Conservation (phyloP, 2,329 filamentous ascomycete species). For the Lasiodiplodia hormozganensis region DNA sequence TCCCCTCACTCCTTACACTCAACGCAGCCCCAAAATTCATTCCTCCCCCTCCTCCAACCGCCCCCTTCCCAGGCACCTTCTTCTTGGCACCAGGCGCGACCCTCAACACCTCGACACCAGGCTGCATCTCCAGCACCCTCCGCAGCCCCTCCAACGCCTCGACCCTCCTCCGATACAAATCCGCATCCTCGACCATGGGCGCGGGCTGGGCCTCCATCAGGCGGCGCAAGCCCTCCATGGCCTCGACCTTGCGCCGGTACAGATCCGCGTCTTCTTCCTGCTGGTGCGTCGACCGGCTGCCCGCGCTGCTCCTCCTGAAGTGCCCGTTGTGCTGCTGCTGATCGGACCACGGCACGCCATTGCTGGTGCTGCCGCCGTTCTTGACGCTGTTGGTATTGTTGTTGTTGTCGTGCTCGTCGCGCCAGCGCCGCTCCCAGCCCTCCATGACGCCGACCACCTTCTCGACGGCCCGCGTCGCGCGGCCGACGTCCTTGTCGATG, state of each 20-base stretch:
- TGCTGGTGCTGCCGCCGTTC: neutral
- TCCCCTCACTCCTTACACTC: slow-evolving; percentile 21
- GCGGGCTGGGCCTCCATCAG: slow-evolving; percentile 21
- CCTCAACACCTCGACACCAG: neutral
- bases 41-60: neutral
- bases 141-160: slow-evolving; percentile 28
- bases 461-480: neutral
- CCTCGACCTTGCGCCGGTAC: slow-evolving; percentile 29
- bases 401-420: too few species aligned
- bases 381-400: neutral
- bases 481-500: neutral
- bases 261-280: slow-evolving; percentile 17
- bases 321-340: neutral
- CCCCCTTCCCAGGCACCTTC: neutral
- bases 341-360: too few species aligned
- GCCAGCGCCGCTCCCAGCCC: neutral
- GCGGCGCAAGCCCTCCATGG: slow-evolving; percentile 24
- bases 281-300: neutral
- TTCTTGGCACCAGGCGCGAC: neutral
- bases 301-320: neutral
- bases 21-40: neutral
- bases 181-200: slow-evolving; percentile 22
- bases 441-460: neutral
- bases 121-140: slow-evolving; percentile 27
- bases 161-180: slow-evolving; percentile 21